These are phyloP conservation scores for Phaeosphaeriaceae sp. DNA, from an alignment of 2,329 filamentous ascomycete species.

Conservation along the genomic window DNA sequence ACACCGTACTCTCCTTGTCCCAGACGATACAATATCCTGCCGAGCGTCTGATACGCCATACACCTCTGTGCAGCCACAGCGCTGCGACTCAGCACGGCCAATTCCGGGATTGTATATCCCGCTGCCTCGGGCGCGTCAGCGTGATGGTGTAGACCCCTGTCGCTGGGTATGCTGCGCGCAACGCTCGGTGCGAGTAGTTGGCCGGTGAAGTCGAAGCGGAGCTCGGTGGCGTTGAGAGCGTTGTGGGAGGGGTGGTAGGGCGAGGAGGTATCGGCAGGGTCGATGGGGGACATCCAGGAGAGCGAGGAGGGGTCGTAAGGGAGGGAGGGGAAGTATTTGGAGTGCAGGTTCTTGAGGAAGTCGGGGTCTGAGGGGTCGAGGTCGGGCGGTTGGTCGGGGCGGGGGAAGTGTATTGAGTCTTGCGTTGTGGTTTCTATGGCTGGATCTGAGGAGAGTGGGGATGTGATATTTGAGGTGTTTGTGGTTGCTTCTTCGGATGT, in stretches of 20 bases:
- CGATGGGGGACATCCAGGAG: conserved; percentile 83
- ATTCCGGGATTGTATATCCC: conserved; percentile 89
- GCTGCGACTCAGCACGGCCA: conserved; percentile 80
- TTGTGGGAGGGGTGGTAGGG: conserved; percentile 82
- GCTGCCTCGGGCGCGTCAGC: conserved; percentile 90
- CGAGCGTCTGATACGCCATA: conserved; percentile 89
- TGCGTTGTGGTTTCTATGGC: not conserved
- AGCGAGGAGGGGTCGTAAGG: conserved; percentile 84
- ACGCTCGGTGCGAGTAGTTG: conserved; percentile 78
- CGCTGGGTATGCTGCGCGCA: conserved; percentile 75
- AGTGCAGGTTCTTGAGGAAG: conserved; percentile 84
- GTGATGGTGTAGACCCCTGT: conserved; percentile 89
- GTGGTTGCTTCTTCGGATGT: not conserved
- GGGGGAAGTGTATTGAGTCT: conserved; percentile 67
- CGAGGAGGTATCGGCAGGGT: conserved; percentile 68
- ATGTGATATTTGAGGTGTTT: conserved; percentile 2
- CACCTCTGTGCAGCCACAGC: conserved; percentile 87
- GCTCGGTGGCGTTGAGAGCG: conserved; percentile 73
- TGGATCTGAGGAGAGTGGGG: not conserved
- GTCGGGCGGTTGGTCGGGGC: conserved; percentile 64
- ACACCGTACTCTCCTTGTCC: conserved; percentile 75
- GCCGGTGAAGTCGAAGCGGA: conserved; percentile 90
- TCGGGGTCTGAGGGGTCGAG: conserved; percentile 83
- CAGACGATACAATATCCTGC: conserved; percentile 81
- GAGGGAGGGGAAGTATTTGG: conserved; percentile 91